Evolutionary conservation across 352 stramenopile species (phyloP).

Genomic region (Pythium volutum): DNA sequence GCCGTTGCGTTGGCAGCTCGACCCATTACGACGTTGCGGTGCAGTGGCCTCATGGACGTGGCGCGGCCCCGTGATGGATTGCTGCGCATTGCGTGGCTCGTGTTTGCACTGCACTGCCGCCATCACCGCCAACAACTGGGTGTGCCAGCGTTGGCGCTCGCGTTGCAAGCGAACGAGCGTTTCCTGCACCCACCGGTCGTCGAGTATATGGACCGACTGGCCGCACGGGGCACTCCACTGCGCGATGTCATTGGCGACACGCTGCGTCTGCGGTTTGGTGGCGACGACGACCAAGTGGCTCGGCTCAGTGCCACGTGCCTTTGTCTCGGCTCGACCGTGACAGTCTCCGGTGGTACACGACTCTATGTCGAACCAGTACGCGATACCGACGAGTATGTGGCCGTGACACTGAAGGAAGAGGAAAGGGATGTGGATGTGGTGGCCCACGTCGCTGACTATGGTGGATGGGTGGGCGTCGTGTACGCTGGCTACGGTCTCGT

Average conservation of each 20-base stretch:
- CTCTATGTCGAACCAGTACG: not conserved
- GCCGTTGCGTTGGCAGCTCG: not conserved
- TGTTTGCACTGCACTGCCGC: not conserved
- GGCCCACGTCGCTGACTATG: not conserved
- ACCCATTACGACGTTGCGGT: not conserved
- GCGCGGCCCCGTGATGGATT: not conserved
- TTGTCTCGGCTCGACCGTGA: not conserved
- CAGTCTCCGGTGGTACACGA: not conserved
- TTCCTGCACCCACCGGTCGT: not conserved
- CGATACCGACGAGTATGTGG: not conserved
- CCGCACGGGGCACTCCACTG: not conserved
- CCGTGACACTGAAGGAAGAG: not conserved
- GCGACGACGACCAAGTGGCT: not conserved
- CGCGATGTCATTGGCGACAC: not conserved
- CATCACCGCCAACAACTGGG: too few species aligned
- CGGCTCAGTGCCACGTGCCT: not conserved
- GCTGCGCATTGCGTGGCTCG: constrained; percentile 2
- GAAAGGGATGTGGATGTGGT: not conserved
- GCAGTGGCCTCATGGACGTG: not conserved
- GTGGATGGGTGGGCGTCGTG: not conserved
- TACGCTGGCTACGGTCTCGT: not conserved
- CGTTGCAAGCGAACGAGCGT: too few species aligned
- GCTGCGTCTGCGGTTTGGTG: not conserved
- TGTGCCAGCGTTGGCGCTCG: too few species aligned
- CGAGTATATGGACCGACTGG: not conserved